phyloP scores from a whole-genome alignment of 2,329 filamentous ascomycete species.

The Cadophora malorum region DNA sequence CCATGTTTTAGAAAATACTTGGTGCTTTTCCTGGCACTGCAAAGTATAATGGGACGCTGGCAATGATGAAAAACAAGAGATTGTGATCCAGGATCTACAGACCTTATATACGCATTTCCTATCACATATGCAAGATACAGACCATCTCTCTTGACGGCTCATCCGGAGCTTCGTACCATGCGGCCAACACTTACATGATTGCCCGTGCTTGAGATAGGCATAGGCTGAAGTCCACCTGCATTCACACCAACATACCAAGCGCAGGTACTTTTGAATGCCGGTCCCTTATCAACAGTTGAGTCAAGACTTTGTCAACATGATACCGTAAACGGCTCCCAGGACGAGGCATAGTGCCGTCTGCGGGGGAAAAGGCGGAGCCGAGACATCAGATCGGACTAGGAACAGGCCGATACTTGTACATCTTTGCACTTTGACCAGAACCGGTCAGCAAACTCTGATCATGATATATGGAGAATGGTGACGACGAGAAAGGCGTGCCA shows the following conservation, averaged over 20 bases:
- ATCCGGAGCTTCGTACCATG: neutral
- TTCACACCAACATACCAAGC: slow-evolving; percentile 10
- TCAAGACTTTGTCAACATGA: slow-evolving; percentile 1
- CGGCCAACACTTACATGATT: slow-evolving; percentile 6
- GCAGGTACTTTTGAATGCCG: neutral
- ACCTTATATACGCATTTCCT: slow-evolving; percentile 3
- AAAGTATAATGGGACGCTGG: slow-evolving; percentile 6
- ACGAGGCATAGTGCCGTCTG: neutral
- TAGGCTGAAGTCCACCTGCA: slow-evolving; percentile 6
- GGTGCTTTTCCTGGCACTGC: neutral
- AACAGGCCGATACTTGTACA: slow-evolving; percentile 11
- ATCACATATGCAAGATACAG: neutral
- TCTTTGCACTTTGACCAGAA: slow-evolving; percentile 17
- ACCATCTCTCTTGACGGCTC: neutral
- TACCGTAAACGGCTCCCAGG: neutral
- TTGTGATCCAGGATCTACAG: neutral
- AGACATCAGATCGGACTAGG: slow-evolving; percentile 7
- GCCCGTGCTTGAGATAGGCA: slow-evolving; percentile 5
- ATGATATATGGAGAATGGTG: slow-evolving; percentile 1
- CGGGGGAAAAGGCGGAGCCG: slow-evolving; percentile 8
- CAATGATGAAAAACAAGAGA: slow-evolving; percentile 1
- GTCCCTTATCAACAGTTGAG: slow-evolving; percentile 5
- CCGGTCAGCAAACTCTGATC: neutral
- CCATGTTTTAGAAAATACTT: slow-evolving; percentile 2
- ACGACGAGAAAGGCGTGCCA: slow-evolving; percentile 12